phyloP scores from a whole-genome alignment of 306 rosid species.

The Potentilla sterilis region DNA sequence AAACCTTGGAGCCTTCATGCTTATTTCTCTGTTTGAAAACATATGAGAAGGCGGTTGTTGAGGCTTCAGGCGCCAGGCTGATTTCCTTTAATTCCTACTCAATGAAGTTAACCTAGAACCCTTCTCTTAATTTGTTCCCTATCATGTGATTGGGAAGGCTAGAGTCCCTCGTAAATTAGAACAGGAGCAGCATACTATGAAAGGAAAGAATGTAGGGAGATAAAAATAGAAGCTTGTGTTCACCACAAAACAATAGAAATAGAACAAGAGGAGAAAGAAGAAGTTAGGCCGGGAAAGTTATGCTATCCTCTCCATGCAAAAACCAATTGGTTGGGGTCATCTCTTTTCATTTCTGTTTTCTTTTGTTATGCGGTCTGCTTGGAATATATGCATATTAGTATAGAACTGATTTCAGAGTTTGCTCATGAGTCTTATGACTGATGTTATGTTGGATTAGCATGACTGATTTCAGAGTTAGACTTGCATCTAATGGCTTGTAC shows the following conservation, averaged over 20 bases:
- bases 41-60: neutral
- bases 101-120: neutral
- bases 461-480: too few relatives aligned
- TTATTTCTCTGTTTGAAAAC: neutral
- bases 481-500: neutral
- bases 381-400: neutral
- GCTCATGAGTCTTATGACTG: neutral
- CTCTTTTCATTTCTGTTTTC: neutral
- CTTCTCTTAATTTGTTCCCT: neutral
- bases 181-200: neutral
- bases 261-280: constrained; percentile 5
- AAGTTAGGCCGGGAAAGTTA: neutral
- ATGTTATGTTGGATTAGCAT: neutral
- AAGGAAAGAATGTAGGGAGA: neutral
- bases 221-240: neutral
- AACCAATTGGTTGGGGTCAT: neutral
- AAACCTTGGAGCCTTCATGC: neutral
- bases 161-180: neutral
- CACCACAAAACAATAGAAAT: neutral
- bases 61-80: neutral
- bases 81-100: neutral
- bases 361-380: neutral
- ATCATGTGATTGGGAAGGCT: neutral
- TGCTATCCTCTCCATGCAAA: neutral
- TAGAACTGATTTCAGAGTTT: neutral